Evolutionary conservation across 1,284 basidiomycete genomes (phyloP).

Genomic region (Irpex sp.): DNA sequence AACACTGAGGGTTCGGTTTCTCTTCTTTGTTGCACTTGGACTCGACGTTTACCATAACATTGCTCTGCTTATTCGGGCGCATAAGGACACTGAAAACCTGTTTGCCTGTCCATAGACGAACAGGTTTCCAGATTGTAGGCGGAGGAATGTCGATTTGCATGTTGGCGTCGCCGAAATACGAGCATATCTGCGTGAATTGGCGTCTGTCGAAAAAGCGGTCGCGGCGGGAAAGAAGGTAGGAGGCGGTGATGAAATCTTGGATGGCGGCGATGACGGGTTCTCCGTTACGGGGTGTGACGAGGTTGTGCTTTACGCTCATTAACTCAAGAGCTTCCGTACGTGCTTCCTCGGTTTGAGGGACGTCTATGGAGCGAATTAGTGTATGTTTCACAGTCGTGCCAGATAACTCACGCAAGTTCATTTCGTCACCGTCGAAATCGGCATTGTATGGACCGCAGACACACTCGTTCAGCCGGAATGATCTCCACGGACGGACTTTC

Average conservation of each 20-base stretch:
- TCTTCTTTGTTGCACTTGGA: slow-evolving; percentile 94
- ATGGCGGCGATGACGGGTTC: slow-evolving; percentile 99
- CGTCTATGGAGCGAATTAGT: slow-evolving; percentile 52
- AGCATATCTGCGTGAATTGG: slow-evolving; percentile 96
- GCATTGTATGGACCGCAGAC: slow-evolving; percentile 99
- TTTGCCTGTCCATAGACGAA: slow-evolving; percentile 96
- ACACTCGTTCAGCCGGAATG: slow-evolving; percentile 98
- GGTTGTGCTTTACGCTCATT: slow-evolving; percentile 97
- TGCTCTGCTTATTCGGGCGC: slow-evolving; percentile 86
- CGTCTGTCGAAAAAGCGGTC: slow-evolving; percentile 94
- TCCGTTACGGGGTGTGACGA: slow-evolving; percentile 96
- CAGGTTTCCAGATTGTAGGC: slow-evolving; percentile 93
- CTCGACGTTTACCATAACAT: slow-evolving; percentile 93
- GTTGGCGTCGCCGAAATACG: slow-evolving; percentile 90
- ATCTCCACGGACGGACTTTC: slow-evolving; percentile 96
- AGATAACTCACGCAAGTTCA: slow-evolving; percentile 87
- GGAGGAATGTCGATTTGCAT: slow-evolving; percentile 95
- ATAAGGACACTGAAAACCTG: slow-evolving; percentile 97
- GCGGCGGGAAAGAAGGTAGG: slow-evolving; percentile 90
- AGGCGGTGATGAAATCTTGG: slow-evolving; percentile 98
- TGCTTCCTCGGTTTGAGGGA: slow-evolving; percentile 98
- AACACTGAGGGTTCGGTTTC: slow-evolving; percentile 69
- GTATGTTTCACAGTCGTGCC: background rate
- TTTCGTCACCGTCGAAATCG: slow-evolving; percentile 99
- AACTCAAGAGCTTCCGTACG: slow-evolving; percentile 96